Percentiles rank a stretch among this genome's conserved stretches.
Evolutionary conservation across 768 basidiomycete genomes (phyloP).

Genomic region (Boletus rubescentipes): DNA sequence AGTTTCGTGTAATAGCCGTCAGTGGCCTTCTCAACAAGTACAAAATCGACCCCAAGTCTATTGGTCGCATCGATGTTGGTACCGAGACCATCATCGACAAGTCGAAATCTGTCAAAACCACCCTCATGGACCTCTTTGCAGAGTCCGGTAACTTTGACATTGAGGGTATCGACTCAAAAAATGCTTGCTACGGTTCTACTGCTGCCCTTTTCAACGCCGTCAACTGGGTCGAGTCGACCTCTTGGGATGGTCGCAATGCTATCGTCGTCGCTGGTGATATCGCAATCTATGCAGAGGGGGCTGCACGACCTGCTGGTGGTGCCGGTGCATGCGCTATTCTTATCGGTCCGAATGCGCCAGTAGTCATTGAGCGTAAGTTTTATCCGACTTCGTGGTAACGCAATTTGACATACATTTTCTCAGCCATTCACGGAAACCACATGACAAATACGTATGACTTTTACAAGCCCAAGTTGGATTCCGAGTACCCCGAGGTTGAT

Average conservation of each 20-base stretch:
- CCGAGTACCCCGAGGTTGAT: slow-evolving; percentile 96
- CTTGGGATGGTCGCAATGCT: slow-evolving; percentile 97
- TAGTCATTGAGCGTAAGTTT: slow-evolving; percentile 89
- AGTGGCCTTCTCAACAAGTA: slow-evolving; percentile 88
- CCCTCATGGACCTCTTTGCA: slow-evolving; percentile 97
- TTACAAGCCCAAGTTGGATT: slow-evolving; percentile 96
- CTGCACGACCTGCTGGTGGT: slow-evolving; percentile 93
- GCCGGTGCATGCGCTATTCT: slow-evolving; percentile 94
- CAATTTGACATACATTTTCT: slow-evolving; percentile 12
- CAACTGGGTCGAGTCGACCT: slow-evolving; percentile 96
- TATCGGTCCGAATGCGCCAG: slow-evolving; percentile 93
- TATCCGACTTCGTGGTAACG: neutral
- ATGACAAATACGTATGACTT: slow-evolving; percentile 99
- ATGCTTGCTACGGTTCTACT: slow-evolving; percentile 98
- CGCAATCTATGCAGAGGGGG: slow-evolving; percentile 95
- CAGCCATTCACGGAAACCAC: slow-evolving; percentile 94
- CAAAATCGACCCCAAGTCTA: slow-evolving; percentile 93
- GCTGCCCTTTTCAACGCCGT: slow-evolving; percentile 98
- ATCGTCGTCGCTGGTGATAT: slow-evolving; percentile 97
- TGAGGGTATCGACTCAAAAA: slow-evolving; percentile 98
- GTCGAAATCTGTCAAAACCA: slow-evolving; percentile 97
- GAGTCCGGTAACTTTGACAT: slow-evolving; percentile 93
- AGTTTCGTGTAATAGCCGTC: slow-evolving; percentile 57
- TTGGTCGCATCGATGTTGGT: slow-evolving; percentile 97
- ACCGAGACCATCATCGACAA: slow-evolving; percentile 99